A percentile compares a stretch with the other conserved stretches of the same genome.
Evolutionary conservation across 2,329 filamentous ascomycete species (phyloP).

Genomic region (Aureobasidium pullulans): DNA sequence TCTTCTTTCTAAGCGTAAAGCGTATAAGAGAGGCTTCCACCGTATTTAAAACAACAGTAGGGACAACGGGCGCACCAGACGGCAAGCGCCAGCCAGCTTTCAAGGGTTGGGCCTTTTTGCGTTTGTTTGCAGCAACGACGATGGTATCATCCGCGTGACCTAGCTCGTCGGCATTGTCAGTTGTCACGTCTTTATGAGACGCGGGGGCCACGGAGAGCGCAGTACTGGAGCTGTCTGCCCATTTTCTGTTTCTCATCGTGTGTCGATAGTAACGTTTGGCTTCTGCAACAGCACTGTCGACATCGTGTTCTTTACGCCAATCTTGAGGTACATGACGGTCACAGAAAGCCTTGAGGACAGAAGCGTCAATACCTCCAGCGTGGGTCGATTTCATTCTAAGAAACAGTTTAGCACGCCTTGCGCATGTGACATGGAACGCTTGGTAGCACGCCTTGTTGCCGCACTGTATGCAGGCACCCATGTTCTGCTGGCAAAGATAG

Average conservation of each 20-base stretch:
- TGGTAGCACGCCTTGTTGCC: conserved; percentile 96
- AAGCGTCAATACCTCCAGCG: conserved; percentile 69
- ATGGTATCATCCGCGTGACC: conserved; percentile 39
- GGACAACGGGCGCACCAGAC: conserved; percentile 90
- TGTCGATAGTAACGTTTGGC: conserved; percentile 85
- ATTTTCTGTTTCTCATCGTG: conserved; percentile 80
- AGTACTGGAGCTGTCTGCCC: conserved; percentile 83
- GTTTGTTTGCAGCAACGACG: conserved; percentile 52
- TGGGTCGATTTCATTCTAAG: conserved; percentile 95
- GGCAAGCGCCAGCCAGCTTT: conserved; percentile 85
- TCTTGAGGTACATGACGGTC: conserved; percentile 89
- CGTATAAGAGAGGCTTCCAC: conserved; percentile 77
- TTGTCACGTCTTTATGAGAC: conserved; percentile 31
- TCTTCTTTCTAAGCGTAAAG: conserved; percentile 78
- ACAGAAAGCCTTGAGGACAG: conserved; percentile 87
- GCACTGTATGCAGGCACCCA: conserved; percentile 98
- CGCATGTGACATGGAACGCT: conserved; percentile 96
- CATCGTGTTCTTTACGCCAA: conserved; percentile 79
- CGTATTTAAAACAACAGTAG: conserved; percentile 75
- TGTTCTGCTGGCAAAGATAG: conserved; percentile 94
- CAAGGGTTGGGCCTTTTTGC: conserved; percentile 44
- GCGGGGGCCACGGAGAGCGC: conserved; percentile 71
- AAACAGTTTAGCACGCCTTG: conserved; percentile 76
- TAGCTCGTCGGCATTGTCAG: conserved; percentile 39
- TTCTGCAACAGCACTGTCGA: conserved; percentile 69